Evolutionary conservation across 805 yeast genomes (phyloP), one percentile per base, ranked within the genome.

Genomic region (Starmerella etchellsii): DNA sequence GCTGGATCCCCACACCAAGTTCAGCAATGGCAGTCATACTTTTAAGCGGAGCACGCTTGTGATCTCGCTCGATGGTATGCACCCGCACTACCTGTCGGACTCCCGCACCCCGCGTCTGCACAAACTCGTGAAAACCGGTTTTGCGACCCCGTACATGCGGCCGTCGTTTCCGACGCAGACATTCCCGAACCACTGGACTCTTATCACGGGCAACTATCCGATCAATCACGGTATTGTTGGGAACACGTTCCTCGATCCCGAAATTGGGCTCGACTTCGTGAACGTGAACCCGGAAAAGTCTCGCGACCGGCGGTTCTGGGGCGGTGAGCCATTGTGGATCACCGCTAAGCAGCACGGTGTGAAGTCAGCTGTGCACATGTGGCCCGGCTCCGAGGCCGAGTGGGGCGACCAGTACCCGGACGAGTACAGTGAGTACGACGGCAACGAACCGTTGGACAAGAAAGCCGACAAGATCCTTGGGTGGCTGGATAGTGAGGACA

Each of bases 91-190:
- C 56, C 72, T 87, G 11, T 74, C 78, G 2, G 51, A 69, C 5
- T 61, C 65, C 16, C 54, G 68, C 24, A 87, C 95, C 0, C 97
- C 97, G 1, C 65, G 73, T 28, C 54, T 87, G 56, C 76, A 80
- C 54, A 59, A 65, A 9, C 57, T 87, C 57, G 60, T 75, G 47
- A 60, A 71, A 21, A 69, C 66, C 4, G 70, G 65, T 37, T 79
- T 77, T 14, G 74, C 84, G 3, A 45, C 41, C 5, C 95, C 96
- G 1, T 84, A 72, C 54, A 82, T 88, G 88, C 61, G 63, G 8
- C 94, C 96, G 1, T 71, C 84, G 2, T 84, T 85, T 56, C 96
- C 96, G 3, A 73, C 94, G 0, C 80, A 83, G 20, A 81, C 95
- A 1, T 82, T 83, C 52, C 91, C 95, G 1, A 87, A 88, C 57